Conservation (phyloP, 768 basidiomycete genomes). For the Boletus huronensis region DNA sequence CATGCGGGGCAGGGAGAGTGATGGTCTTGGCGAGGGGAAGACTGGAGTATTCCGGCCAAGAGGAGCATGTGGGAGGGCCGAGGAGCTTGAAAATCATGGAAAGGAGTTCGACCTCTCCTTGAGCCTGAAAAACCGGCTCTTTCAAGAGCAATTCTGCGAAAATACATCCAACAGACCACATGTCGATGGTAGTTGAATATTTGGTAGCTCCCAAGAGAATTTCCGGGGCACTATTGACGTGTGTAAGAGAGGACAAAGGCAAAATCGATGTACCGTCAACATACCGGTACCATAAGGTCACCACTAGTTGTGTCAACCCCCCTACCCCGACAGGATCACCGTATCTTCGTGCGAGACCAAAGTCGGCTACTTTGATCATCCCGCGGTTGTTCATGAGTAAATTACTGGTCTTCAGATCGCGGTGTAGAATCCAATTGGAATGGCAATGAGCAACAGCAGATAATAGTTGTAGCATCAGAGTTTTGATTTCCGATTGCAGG, state of each 20-base stretch:
- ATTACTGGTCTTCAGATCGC: constrained; percentile 97
- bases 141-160: constrained; percentile 94
- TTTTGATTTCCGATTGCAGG: constrained; percentile 97
- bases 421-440: constrained; percentile 95
- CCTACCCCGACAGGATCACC: constrained; percentile 95
- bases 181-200: constrained; percentile 93
- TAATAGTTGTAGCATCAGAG: constrained; percentile 86
- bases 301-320: constrained; percentile 97
- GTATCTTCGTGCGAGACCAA: constrained; percentile 92
- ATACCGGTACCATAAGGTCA: constrained; percentile 98
- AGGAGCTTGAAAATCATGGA: constrained; percentile 93
- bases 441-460: constrained; percentile 95
- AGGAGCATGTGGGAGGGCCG: constrained; percentile 81
- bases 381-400: constrained; percentile 98
- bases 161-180: constrained; percentile 99
- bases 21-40: constrained; percentile 83
- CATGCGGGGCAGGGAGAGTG: constrained; percentile 68
- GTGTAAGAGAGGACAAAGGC: constrained; percentile 11
- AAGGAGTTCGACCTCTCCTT: constrained; percentile 89
- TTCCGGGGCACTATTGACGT: constrained; percentile 75
- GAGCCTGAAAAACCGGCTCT: constrained; percentile 97
- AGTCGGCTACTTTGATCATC: constrained; percentile 98
- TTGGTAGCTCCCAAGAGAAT: constrained; percentile 89
- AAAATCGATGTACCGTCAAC: constrained; percentile 24
- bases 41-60: constrained; percentile 81